Percentiles rank a stretch among this genome's conserved stretches.
Evolutionary conservation across 352 stramenopile genomes (phyloP).

Genomic region (Pythium vanterpoolii): DNA sequence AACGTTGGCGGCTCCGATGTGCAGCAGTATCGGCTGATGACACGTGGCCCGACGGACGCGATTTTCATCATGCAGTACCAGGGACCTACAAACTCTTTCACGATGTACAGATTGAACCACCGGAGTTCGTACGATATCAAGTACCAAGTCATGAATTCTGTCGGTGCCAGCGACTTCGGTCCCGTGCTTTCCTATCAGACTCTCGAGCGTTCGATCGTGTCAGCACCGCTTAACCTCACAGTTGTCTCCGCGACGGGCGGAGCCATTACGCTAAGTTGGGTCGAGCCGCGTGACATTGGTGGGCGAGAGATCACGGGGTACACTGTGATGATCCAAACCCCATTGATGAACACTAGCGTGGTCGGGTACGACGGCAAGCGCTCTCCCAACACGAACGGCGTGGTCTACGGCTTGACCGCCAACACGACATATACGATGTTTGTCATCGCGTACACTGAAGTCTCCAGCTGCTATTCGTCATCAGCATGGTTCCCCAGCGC

Average conservation of each 20-base stretch:
- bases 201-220: conserved; percentile 38
- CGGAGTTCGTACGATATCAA: conserved; percentile 40
- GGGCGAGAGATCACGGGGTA: conserved; percentile 50
- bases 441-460: conserved; percentile 19
- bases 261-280: conserved; percentile 38
- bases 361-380: conserved; percentile 52
- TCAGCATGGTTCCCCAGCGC: conserved; percentile 6
- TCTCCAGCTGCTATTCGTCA: conserved; percentile 23
- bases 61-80: conserved; percentile 34
- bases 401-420: conserved; percentile 23
- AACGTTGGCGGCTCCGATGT: conserved; percentile 51
- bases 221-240: conserved; percentile 31
- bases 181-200: conserved; percentile 25
- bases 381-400: background rate
- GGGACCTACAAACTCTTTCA: conserved; percentile 16
- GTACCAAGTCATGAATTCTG: conserved; percentile 46
- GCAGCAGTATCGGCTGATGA: conserved; percentile 36
- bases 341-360: background rate
- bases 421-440: conserved; percentile 26
- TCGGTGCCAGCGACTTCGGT: conserved; percentile 41
- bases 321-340: conserved; percentile 26
- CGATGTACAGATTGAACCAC: conserved; percentile 33
- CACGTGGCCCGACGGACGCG: conserved; percentile 21
- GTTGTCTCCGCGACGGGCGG: conserved; percentile 35
- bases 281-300: conserved; percentile 51